Percentiles rank a stretch among this genome's conserved stretches.
Evolutionary conservation across 495 filamentous ascomycete species (phyloP).

Genomic region (Tuber umbilicatum): DNA sequence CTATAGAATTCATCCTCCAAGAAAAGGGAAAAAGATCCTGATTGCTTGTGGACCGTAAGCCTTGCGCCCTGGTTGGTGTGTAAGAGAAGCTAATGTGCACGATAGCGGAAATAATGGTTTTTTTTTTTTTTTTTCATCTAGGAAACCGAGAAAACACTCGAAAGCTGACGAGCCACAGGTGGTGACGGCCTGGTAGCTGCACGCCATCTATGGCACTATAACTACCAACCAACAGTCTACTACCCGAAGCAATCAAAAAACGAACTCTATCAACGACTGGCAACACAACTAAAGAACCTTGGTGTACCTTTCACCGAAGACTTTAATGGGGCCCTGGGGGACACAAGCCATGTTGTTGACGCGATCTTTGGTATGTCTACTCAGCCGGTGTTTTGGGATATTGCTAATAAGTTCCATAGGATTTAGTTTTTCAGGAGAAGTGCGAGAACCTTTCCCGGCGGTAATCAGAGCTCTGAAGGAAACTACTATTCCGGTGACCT

Average conservation of each 20-base stretch:
- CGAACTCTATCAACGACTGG: conserved; percentile 81
- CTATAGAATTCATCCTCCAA: conserved; percentile 72
- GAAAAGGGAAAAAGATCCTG: conserved; percentile 64
- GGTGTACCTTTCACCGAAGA: conserved; percentile 78
- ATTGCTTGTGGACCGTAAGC: conserved; percentile 84
- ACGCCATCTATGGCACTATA: conserved; percentile 87
- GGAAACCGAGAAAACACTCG: not conserved
- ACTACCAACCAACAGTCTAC: conserved; percentile 82
- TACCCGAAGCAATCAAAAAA: conserved; percentile 88
- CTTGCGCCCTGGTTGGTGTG: conserved; percentile 11
- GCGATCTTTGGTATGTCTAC: conserved; percentile 71
- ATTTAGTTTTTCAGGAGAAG: conserved; percentile 87
- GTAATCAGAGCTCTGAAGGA: conserved; percentile 71
- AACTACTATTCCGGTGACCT: conserved; percentile 67
- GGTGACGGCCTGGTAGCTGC: conserved; percentile 95
- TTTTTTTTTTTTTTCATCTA: not conserved
- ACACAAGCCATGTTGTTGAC: conserved; percentile 76
- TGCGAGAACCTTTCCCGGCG: conserved; percentile 79
- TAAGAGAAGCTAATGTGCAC: conserved; percentile 10
- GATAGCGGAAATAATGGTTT: conserved; percentile 15
- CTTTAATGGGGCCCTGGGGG: conserved; percentile 59
- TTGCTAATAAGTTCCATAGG: conserved; percentile 46
- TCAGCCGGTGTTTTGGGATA: conserved; percentile 16
- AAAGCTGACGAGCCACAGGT: conserved; percentile 44
- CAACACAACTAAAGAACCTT: conserved; percentile 74